Conservation (phyloP, 148 eudicot genomes). For the Rhododendron henanense region DNA sequence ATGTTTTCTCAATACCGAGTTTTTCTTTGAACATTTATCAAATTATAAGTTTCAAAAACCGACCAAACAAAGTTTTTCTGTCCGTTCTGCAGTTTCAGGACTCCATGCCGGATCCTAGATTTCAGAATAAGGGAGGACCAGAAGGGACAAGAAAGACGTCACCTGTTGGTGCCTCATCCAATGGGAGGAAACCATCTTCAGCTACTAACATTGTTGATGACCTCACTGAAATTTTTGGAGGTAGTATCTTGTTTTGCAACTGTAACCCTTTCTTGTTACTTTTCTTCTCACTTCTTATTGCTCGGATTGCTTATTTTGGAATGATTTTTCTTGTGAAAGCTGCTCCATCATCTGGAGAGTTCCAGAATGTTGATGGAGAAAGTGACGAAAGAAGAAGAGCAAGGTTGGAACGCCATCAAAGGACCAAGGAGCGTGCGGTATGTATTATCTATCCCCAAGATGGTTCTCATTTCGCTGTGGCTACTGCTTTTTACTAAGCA, state of each 20-base stretch:
- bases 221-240: slow-evolving; percentile 55
- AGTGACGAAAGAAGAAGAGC: slow-evolving; percentile 53
- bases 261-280: not conserved
- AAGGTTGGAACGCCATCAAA: slow-evolving; percentile 57
- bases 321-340: slow-evolving; percentile 22
- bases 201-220: slow-evolving; percentile 53
- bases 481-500: not conserved
- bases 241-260: slow-evolving; percentile 18
- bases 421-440: slow-evolving; percentile 65
- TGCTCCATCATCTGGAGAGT: slow-evolving; percentile 39
- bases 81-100: slow-evolving; percentile 27
- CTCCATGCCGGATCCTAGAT: slow-evolving; percentile 27
- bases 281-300: slow-evolving; percentile 1
- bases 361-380: slow-evolving; percentile 57
- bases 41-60: not conserved
- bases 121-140: slow-evolving; percentile 40
- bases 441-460: slow-evolving; percentile 15
- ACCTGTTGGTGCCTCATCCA: slow-evolving; percentile 30
- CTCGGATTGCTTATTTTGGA: slow-evolving; percentile 12
- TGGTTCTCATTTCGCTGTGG: not conserved
- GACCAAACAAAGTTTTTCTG: not conserved
- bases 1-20: not conserved
- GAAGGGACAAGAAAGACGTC: slow-evolving; percentile 35
- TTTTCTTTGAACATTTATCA: not conserved
- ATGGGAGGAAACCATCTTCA: slow-evolving; percentile 46